Percentiles rank a stretch among this genome's conserved stretches.
Evolutionary conservation across 2,329 filamentous ascomycete genomes (phyloP).

Genomic region (Sporothrix curviconia): DNA sequence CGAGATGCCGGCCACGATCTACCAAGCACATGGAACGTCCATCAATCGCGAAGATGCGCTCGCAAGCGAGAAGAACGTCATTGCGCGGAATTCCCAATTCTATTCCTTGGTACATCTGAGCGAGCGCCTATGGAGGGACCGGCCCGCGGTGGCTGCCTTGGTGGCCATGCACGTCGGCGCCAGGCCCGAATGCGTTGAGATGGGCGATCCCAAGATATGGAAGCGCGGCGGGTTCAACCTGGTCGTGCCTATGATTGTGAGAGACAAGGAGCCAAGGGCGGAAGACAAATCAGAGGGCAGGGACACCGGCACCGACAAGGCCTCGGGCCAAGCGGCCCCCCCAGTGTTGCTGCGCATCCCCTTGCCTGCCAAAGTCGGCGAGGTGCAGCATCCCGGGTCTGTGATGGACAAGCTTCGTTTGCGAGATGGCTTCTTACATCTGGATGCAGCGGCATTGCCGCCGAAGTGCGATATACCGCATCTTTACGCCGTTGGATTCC

Average conservation of each 20-base stretch:
- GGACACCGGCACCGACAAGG: too few relatives aligned
- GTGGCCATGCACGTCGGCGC: constrained; percentile 2
- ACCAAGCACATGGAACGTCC: neutral
- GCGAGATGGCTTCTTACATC: constrained; percentile 33
- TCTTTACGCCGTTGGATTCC: constrained; percentile 19
- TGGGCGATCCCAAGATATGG: neutral
- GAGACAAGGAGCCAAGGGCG: neutral
- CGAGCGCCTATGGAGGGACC: neutral
- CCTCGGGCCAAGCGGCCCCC: too few relatives aligned
- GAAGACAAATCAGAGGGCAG: too few relatives aligned
- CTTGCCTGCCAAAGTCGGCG: constrained; percentile 29
- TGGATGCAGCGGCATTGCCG: constrained; percentile 34
- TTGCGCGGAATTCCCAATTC: neutral
- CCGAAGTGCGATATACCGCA: constrained; percentile 31
- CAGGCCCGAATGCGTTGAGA: neutral
- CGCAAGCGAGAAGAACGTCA: neutral
- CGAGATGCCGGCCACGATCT: neutral
- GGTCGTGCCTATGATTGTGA: neutral
- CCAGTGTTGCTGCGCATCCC: constrained; percentile 18
- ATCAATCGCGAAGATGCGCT: neutral
- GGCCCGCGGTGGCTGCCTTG: too few relatives aligned
- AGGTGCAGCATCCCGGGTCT: constrained; percentile 29
- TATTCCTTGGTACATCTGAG: constrained; percentile 15
- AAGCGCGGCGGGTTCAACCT: constrained; percentile 4
- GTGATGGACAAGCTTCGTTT: constrained; percentile 30